phyloP scores from a whole-genome alignment of 2,329 filamentous ascomycete genomes.

The Cadophora sp. region DNA sequence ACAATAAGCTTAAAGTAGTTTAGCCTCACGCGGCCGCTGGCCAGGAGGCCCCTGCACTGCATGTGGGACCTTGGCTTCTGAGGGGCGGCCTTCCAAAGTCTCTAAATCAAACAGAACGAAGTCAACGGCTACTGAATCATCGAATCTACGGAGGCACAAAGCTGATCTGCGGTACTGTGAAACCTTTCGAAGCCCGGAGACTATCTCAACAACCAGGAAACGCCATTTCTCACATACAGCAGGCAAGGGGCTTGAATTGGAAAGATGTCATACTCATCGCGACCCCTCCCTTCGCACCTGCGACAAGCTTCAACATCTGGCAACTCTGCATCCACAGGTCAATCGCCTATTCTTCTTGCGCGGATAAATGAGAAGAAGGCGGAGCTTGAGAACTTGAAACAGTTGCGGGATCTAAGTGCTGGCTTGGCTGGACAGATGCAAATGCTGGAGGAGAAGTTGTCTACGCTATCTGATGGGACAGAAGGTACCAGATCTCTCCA shows the following conservation, averaged over 20 bases:
- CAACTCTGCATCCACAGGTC: constrained; percentile 57
- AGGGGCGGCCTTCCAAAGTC: neutral
- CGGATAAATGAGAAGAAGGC: constrained; percentile 87
- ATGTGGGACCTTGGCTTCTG: neutral
- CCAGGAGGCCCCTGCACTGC: neutral
- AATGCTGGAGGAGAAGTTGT: constrained; percentile 77
- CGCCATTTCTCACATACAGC: neutral
- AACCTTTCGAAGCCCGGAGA: too few relatives aligned
- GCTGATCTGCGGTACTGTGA: neutral
- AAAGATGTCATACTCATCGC: constrained; percentile 62
- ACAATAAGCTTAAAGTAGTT: constrained; percentile 36
- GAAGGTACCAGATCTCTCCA: constrained; percentile 61
- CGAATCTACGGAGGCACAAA: neutral
- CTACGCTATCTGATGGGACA: constrained; percentile 80
- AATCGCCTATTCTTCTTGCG: constrained; percentile 73
- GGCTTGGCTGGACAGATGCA: constrained; percentile 85
- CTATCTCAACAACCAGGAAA: neutral
- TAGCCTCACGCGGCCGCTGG: constrained; percentile 12
- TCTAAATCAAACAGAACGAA: neutral
- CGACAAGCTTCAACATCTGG: constrained; percentile 65
- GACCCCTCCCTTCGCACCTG: constrained; percentile 69
- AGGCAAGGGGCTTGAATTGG: neutral
- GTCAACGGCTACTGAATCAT: neutral
- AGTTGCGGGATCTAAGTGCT: constrained; percentile 79
- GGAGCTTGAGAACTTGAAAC: constrained; percentile 79